These are phyloP conservation scores for Lactarius akahatsu DNA, from an alignment of 768 basidiomycete species.

Conservation along the genomic window DNA sequence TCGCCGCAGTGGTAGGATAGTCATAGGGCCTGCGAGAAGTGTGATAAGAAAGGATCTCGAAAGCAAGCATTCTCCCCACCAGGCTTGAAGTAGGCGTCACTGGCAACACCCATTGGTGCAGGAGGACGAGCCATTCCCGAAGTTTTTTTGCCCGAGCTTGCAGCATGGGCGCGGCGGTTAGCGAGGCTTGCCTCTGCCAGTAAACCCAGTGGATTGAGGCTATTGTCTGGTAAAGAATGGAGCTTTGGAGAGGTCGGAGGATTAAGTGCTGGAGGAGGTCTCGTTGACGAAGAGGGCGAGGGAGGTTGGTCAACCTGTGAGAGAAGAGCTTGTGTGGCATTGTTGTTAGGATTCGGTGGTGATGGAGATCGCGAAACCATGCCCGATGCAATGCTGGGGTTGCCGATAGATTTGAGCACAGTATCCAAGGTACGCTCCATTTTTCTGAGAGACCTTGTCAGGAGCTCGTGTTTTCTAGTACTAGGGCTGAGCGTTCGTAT, in stretches of 20 bases:
- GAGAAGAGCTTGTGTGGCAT: constrained; percentile 25
- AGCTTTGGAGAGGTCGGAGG: constrained; percentile 75
- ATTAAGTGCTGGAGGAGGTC: constrained; percentile 31
- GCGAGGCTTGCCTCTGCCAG: constrained; percentile 87
- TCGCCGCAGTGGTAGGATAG: constrained; percentile 77
- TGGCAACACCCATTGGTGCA: constrained; percentile 70
- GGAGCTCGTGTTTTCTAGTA: constrained; percentile 77
- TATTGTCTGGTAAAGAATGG: constrained; percentile 88
- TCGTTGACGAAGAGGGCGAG: constrained; percentile 33
- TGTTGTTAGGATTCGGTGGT: constrained; percentile 41
- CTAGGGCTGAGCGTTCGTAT: constrained; percentile 34
- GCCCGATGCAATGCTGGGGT: constrained; percentile 73
- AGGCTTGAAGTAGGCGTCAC: constrained; percentile 89
- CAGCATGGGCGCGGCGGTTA: constrained; percentile 61
- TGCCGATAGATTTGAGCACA: constrained; percentile 84
- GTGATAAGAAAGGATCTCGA: constrained; percentile 19
- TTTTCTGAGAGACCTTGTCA: constrained; percentile 79
- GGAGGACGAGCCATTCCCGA: constrained; percentile 28
- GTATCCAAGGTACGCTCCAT: constrained; percentile 94
- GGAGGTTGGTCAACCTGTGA: constrained; percentile 23
- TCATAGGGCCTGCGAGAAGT: constrained; percentile 68
- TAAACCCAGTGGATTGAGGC: constrained; percentile 88
- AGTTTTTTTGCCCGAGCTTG: constrained; percentile 19
- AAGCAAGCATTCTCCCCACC: constrained; percentile 40
- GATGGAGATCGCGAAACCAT: constrained; percentile 84